Conservation (phyloP, 305 asterid genomes). For the Caryopteris hybrid region DNA sequence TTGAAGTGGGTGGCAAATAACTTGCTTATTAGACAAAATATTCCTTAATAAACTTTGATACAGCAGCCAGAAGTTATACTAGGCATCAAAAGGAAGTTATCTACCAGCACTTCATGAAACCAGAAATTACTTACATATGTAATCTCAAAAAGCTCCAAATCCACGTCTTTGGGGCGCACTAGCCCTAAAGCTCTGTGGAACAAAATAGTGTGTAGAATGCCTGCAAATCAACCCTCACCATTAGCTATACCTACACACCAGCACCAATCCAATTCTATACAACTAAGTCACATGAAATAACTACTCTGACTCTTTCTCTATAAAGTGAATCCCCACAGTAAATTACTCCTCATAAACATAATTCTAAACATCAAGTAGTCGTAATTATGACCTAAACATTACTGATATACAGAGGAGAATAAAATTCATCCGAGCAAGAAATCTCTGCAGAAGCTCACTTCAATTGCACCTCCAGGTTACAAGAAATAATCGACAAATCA, state of each 20-base stretch:
- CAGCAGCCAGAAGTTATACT: not conserved
- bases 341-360: not conserved
- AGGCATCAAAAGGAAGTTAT: not conserved
- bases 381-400: conserved; percentile 7
- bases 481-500: conserved; percentile 5
- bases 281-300: not conserved
- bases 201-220: conserved; percentile 78
- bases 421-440: not conserved
- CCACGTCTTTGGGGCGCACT: conserved; percentile 92
- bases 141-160: conserved; percentile 93
- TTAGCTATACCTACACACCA: conserved; percentile 18
- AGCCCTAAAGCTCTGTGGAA: conserved; percentile 97
- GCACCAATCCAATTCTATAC: not conserved
- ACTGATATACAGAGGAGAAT: not conserved
- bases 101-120: not conserved
- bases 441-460: conserved; percentile 1
- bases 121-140: conserved; percentile 59
- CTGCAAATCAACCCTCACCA: conserved; percentile 43
- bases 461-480: conserved; percentile 10
- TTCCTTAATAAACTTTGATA: not conserved
- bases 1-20: not conserved
- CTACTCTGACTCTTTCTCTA: not conserved
- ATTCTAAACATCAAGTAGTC: conserved; percentile 3
- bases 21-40: not conserved
- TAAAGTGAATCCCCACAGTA: not conserved